Evolutionary conservation across 306 rosid species (phyloP), one percentile per base, ranked within the genome.

Genomic region (Trifolium pratense): DNA sequence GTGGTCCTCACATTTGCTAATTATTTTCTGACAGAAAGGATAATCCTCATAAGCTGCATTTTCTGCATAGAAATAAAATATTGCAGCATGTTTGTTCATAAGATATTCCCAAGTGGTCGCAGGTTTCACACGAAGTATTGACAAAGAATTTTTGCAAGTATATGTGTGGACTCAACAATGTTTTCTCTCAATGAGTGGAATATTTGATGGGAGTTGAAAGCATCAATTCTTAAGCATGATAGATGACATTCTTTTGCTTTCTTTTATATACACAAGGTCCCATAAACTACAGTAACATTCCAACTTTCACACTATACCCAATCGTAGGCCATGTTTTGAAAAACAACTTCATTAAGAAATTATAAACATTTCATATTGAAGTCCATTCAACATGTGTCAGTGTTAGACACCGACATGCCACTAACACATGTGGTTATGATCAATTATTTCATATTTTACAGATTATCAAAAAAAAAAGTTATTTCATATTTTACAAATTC

Each of bases 1-100:
- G 70, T 75, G 77, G 77, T 75, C 80, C 77, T 42, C 52, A 40
- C 58, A 80, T 68, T 29, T 68, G 79, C 75, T 60, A 60, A 74
- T 68, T 20, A 75, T 68, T 62, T 80, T 56, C 64, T 79, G 70
- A 79, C 68, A 31, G 40, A 71, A 71, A 56, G 59, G 18, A n/a
- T 63, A 71, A 23, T 53, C 42, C 73, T 14, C 5, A 16, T 16
- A 17, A 13, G 49, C 56, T 70, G 77, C 74, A 21, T 72, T 42
- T 7, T 18, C 65, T 70, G 77, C 69, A 32, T 65, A 43, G n/a
- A 64, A 23, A 20, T 71, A 55, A 72, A 21, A 64, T 21, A 66
- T 37, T 2, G 64, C 63, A 31, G 21, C 53, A 32, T 23, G 8
- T 29, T 53, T 74, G 14, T 52, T 80, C 36, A 14, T 12, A 55